phyloP scores from a whole-genome alignment of 2,329 filamentous ascomycete species.

The Neofusicoccum parvum region DNA sequence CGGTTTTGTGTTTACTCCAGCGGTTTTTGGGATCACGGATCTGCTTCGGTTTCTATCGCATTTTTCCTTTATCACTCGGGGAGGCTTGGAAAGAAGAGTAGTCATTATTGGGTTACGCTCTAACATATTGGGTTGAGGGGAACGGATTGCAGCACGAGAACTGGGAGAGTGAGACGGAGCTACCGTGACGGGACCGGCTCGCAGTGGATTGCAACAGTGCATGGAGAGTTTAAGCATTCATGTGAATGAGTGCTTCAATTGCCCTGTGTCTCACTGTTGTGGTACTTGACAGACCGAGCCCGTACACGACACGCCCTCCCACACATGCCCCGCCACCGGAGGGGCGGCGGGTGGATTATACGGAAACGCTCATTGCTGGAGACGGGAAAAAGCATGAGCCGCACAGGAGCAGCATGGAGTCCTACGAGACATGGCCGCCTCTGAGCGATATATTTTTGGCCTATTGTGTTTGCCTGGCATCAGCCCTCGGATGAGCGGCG shows the following conservation, averaged over 20 bases:
- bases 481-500: conserved; percentile 10
- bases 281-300: not conserved
- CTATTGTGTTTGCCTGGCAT: conserved; percentile 12
- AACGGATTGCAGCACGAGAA: conserved; percentile 4
- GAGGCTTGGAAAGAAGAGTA: conserved; percentile 1
- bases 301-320: not conserved
- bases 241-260: no score
- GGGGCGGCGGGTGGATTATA: not conserved
- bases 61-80: not conserved
- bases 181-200: not conserved
- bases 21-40: conserved; percentile 8
- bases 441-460: conserved; percentile 8
- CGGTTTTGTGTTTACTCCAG: not conserved
- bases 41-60: conserved; percentile 6
- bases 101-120: conserved; percentile 3
- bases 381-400: conserved; percentile 7
- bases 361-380: conserved; percentile 10
- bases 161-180: not conserved
- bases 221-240: no score
- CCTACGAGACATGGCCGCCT: conserved; percentile 3
- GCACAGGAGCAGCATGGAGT: conserved; percentile 13
- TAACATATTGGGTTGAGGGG: not conserved
- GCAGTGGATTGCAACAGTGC: no score
- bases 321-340: not conserved
- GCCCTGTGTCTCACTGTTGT: no score